phyloP scores from a whole-genome alignment of 78 protist species.

The Emiliania huxleyi region DNA sequence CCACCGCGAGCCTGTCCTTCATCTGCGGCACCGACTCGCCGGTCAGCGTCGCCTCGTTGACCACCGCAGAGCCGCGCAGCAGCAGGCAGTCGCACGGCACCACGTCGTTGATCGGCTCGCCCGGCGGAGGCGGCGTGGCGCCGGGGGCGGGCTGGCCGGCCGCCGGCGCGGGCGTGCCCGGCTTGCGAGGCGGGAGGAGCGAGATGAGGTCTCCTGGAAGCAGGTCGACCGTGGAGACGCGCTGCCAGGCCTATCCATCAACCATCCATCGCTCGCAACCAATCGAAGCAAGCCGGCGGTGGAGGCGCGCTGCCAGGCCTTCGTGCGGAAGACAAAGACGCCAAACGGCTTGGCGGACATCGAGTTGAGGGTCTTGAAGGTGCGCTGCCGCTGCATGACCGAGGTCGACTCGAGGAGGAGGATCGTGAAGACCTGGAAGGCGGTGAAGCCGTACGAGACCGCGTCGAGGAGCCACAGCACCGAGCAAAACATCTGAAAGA shows the following conservation, averaged over 20 bases:
- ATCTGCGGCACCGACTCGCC: constrained; percentile 67
- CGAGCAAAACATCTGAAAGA: constrained; percentile 5
- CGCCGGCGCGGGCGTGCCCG: neutral
- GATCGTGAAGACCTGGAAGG: neutral
- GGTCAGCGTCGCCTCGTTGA: constrained; percentile 50
- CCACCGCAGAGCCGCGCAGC: constrained; percentile 43
- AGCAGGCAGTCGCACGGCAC: constrained; percentile 45
- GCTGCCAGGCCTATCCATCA: neutral
- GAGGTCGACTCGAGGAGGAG: constrained; percentile 26
- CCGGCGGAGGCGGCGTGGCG: neutral
- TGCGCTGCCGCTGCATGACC: constrained; percentile 13
- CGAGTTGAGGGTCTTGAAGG: neutral
- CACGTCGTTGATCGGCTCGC: neutral
- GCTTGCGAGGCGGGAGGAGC: neutral
- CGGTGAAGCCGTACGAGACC: neutral
- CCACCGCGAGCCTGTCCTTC: constrained; percentile 21
- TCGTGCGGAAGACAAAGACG: neutral
- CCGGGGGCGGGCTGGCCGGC: neutral
- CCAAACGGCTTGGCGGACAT: constrained; percentile 26
- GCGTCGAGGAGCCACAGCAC: constrained; percentile 18
- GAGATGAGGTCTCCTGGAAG: constrained; percentile 33
- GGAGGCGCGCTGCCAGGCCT: neutral
- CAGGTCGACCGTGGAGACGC: neutral
- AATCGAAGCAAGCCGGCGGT: neutral
- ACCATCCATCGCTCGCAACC: too few relatives aligned